Conservation (phyloP, 2,329 filamentous ascomycete species). For the Talaromyces amestolkiae region DNA sequence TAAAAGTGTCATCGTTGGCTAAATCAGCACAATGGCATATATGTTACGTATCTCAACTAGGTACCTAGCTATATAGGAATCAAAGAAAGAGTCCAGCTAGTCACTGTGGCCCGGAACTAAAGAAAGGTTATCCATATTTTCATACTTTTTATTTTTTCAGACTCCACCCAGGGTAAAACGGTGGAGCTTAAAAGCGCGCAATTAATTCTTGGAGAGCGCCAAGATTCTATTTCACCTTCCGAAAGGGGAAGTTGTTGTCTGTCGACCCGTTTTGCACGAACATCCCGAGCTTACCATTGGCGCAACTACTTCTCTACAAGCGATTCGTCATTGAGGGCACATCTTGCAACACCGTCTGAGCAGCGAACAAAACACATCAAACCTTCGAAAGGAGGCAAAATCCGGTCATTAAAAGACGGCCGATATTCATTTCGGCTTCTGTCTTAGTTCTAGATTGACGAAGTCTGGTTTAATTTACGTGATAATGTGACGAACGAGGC, state of each 20-base stretch:
- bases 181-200: not conserved
- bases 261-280: not conserved
- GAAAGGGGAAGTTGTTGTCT: not conserved
- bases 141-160: not conserved
- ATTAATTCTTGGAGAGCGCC: not conserved
- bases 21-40: no score
- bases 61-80: no score
- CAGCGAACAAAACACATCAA: not conserved
- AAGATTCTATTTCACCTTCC: not conserved
- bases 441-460: not conserved
- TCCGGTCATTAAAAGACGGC: not conserved
- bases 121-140: not conserved
- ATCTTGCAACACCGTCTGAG: not conserved
- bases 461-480: not conserved
- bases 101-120: not conserved
- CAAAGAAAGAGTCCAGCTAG: not conserved
- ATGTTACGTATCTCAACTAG: no score
- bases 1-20: no score
- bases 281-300: not conserved
- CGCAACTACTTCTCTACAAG: no score
- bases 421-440: not conserved
- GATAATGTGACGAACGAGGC: not conserved
- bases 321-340: not conserved
- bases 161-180: not conserved
- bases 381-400: not conserved